Evolutionary conservation across 2,329 filamentous ascomycete genomes (phyloP).

Genomic region (Claviceps sp.): DNA sequence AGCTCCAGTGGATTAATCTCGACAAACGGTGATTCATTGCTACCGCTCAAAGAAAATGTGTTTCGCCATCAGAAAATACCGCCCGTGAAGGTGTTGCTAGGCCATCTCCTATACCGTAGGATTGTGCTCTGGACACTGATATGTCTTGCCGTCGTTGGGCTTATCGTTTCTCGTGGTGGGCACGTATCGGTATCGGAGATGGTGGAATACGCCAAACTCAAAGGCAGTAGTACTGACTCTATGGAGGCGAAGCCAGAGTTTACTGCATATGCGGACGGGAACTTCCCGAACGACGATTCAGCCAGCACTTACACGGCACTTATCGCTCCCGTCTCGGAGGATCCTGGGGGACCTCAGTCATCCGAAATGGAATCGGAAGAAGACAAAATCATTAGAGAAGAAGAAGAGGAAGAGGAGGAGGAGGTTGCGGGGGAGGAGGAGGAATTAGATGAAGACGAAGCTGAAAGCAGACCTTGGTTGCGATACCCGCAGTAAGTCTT

Average conservation of each 20-base stretch:
- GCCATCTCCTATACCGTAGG: constrained; percentile 38
- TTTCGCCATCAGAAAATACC: constrained; percentile 25
- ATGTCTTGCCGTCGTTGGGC: constrained; percentile 25
- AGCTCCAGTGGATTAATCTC: constrained; percentile 18
- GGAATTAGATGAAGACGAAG: constrained; percentile 17
- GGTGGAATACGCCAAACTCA: constrained; percentile 1
- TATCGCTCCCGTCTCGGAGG: neutral
- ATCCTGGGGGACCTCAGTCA: neutral
- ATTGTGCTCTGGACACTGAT: constrained; percentile 37
- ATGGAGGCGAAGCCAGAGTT: neutral
- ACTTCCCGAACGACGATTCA: neutral
- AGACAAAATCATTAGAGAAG: constrained; percentile 12
- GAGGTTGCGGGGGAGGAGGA: constrained; percentile 11
- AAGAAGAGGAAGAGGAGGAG: constrained; percentile 17
- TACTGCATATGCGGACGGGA: neutral
- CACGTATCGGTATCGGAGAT: constrained; percentile 9
- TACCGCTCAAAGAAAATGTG: constrained; percentile 20
- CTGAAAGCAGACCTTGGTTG: constrained; percentile 26
- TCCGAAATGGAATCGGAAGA: constrained; percentile 10
- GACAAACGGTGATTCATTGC: constrained; percentile 19
- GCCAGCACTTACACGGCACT: neutral
- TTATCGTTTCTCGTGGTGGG: constrained; percentile 26
- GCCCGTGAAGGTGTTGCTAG: constrained; percentile 31
- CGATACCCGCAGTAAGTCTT: constrained; percentile 24
- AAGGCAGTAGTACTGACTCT: neutral